A percentile compares a stretch with the other conserved stretches of the same genome.
Conservation (phyloP, 1,139 yeast genomes). For the Geotrichum cucujoidarum region DNA sequence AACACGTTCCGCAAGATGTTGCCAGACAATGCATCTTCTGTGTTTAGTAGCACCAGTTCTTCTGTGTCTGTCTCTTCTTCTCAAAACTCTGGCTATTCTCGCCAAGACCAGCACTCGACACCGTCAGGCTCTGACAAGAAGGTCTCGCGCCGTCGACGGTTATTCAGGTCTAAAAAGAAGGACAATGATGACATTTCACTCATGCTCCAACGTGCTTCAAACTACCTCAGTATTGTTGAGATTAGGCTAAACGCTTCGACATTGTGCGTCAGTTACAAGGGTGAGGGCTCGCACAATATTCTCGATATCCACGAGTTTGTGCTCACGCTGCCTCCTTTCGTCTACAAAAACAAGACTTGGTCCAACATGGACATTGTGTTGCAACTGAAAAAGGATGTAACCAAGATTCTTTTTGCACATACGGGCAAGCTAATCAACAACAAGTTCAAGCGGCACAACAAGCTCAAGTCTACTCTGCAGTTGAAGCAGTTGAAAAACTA, state of each 20-base stretch:
- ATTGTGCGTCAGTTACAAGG: slow-evolving; percentile 63
- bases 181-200: slow-evolving; percentile 45
- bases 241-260: slow-evolving; percentile 51
- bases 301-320: slow-evolving; percentile 69
- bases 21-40: neutral
- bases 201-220: slow-evolving; percentile 63
- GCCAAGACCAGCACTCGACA: neutral
- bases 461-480: slow-evolving; percentile 26
- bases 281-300: slow-evolving; percentile 51
- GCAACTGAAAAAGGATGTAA: slow-evolving; percentile 57
- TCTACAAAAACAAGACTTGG: slow-evolving; percentile 68
- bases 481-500: slow-evolving; percentile 36
- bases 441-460: slow-evolving; percentile 46
- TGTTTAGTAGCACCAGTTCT: neutral
- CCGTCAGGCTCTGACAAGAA: neutral
- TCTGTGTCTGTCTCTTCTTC: neutral
- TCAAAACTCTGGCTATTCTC: neutral
- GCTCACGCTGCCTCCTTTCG: slow-evolving; percentile 60
- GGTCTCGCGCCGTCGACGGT: neutral
- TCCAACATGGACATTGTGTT: slow-evolving; percentile 67
- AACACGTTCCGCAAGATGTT: neutral
- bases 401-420: slow-evolving; percentile 63
- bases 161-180: neutral
- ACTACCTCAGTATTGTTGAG: slow-evolving; percentile 58
- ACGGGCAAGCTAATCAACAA: slow-evolving; percentile 78